Evolutionary conservation across 78 protist species (phyloP), one percentile per base, ranked within the genome.

Genomic region (Isochrysis galbana): DNA sequence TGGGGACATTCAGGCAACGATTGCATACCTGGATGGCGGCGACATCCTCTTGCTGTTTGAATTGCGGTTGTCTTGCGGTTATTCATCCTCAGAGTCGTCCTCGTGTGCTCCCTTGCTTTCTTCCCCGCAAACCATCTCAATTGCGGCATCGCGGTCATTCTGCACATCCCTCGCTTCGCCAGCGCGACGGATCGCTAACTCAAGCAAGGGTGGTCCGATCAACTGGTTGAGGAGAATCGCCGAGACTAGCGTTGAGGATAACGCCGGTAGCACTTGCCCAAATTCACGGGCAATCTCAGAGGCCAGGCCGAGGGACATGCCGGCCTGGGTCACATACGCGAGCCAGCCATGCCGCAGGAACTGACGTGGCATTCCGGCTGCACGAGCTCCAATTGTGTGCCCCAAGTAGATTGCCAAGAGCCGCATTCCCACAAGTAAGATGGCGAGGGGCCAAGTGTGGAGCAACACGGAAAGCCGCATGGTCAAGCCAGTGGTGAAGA

Each of bases 321-420:
- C 88, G 67, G 88, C 88, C 88, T 80, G 88, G 42, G 88, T 80
- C 41, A 80, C 38, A 55, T 45, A 45, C 61, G 67, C 61, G 19
- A 23, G 19, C 88, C 88, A 80, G 38, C 54, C 61, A 36, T 26
- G 5, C 61, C 19, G 7, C 26, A 7, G 34, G 14, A 69, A 2
- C 29, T 39, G 39, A 14, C 14, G 17, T 14, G 17, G 39, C 78
- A 21, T n/a, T 14, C 42, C 10, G 29, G 7, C 39, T 17, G 38
- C 2, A 21, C 39, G 39, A 21, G 39, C 78, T 34, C 39, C 39
- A 19, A 17, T 1, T n/a, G 36, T 46, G 48, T 2, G 42, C 5
- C 34, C 47, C 48, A 36, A 2, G 47, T 10, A 5, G 32, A 7
- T 29, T 42, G 22, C 48, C 34, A 19, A 0, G 47, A 36, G 42